Evolutionary conservation across 169 alveolate genomes (phyloP).

Genomic region (Babesia bovis): DNA sequence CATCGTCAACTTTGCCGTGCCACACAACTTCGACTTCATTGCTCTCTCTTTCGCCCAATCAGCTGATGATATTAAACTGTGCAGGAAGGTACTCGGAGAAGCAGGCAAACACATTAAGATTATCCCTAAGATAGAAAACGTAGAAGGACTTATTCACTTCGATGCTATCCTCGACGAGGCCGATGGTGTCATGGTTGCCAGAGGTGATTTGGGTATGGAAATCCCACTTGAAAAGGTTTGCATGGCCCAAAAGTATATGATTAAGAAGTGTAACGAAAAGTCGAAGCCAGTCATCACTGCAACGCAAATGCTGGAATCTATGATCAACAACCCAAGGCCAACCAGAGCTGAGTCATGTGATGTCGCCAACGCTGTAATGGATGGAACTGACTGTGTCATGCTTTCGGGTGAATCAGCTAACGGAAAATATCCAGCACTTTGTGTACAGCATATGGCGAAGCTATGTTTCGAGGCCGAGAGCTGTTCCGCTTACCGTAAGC

Average conservation of each 20-base stretch:
- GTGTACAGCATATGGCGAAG: slow-evolving; percentile 82
- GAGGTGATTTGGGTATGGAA: slow-evolving; percentile 99
- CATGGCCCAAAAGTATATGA: slow-evolving; percentile 95
- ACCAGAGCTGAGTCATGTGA: slow-evolving; percentile 98
- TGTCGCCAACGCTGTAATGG: slow-evolving; percentile 95
- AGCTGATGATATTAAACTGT: slow-evolving; percentile 76
- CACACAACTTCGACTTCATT: slow-evolving; percentile 92
- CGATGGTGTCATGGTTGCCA: slow-evolving; percentile 99
- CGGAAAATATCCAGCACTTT: slow-evolving; percentile 80
- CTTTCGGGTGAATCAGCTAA: slow-evolving; percentile 85
- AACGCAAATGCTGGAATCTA: slow-evolving; percentile 96
- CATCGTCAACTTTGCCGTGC: slow-evolving; percentile 94
- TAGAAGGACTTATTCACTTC: slow-evolving; percentile 93
- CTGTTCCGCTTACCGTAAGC: slow-evolving; percentile 73
- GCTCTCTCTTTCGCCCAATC: slow-evolving; percentile 90
- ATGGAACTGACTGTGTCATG: slow-evolving; percentile 96
- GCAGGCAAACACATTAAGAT: slow-evolving; percentile 92
- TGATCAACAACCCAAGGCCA: slow-evolving; percentile 92
- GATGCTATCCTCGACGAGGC: slow-evolving; percentile 92
- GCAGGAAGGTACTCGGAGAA: slow-evolving; percentile 77
- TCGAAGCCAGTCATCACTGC: slow-evolving; percentile 91
- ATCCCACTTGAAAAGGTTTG: slow-evolving; percentile 96
- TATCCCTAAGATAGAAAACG: slow-evolving; percentile 96
- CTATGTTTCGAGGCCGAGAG: slow-evolving; percentile 86
- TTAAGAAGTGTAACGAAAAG: slow-evolving; percentile 78